These are phyloP conservation scores for Camelina neglecta DNA, from an alignment of 345 rosid genomes.

Conservation along the genomic window DNA sequence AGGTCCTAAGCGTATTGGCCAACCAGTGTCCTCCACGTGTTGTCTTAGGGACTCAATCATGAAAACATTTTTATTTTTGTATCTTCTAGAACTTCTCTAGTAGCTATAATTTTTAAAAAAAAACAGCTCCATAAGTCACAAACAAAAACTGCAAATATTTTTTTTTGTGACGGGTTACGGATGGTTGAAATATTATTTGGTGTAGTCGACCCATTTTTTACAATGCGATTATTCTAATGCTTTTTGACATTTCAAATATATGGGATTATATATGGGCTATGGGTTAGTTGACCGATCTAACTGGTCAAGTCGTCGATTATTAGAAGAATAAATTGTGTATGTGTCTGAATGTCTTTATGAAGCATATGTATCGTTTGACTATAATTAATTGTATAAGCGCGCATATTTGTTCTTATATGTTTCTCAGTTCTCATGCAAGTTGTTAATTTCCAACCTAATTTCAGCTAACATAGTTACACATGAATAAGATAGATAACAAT, in stretches of 20 bases:
- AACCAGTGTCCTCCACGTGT: constrained; percentile 11
- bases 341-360: background rate
- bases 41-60: constrained; percentile 14
- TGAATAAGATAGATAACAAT: background rate
- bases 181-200: background rate
- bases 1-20: constrained; percentile 2
- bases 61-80: background rate
- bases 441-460: constrained; percentile 11
- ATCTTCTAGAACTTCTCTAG: constrained; percentile 17
- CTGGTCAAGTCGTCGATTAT: background rate
- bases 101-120: background rate
- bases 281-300: background rate
- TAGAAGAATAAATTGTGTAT: constrained; percentile 1
- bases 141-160: constrained; percentile 7
- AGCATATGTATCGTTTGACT: background rate
- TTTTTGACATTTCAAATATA: background rate
- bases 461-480: constrained; percentile 3
- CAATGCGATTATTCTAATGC: background rate
- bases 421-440: background rate
- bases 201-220: background rate
- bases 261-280: background rate
- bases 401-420: background rate
- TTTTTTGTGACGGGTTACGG: background rate
- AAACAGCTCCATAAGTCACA: background rate
- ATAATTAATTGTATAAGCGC: too few species aligned